Evolutionary conservation across 2,329 filamentous ascomycete genomes (phyloP).

Genomic region (Neofusicoccum parvum): DNA sequence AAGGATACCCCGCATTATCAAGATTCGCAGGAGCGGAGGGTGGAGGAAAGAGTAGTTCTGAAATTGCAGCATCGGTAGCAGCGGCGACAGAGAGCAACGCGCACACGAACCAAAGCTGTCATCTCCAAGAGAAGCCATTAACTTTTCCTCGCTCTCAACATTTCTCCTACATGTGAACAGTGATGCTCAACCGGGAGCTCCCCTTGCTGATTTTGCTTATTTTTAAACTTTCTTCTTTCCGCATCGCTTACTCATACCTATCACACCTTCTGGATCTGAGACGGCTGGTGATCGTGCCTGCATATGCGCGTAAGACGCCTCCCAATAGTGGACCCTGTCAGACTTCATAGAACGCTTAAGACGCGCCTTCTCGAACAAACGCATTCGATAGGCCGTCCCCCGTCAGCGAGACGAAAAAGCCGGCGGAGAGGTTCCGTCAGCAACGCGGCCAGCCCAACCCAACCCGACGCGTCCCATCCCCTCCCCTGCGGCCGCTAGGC

Average conservation of each 20-base stretch:
- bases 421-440: too few relatives aligned
- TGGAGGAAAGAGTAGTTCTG: neutral
- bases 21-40: neutral
- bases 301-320: constrained; percentile 13
- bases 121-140: neutral
- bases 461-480: too few relatives aligned
- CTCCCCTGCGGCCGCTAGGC: too few relatives aligned
- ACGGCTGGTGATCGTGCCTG: constrained; percentile 4
- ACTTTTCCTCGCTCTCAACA: neutral
- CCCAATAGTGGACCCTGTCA: neutral
- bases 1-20: neutral
- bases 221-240: neutral
- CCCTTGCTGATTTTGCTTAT: too few relatives aligned
- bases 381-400: too few relatives aligned
- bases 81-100: neutral
- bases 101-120: neutral
- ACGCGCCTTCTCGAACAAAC: too few relatives aligned
- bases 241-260: neutral
- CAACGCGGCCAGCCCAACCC: too few relatives aligned
- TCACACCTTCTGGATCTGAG: constrained; percentile 3
- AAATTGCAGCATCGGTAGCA: neutral
- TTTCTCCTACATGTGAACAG: neutral
- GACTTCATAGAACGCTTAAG: too few relatives aligned
- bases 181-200: too few relatives aligned
- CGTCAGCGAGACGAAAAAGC: too few relatives aligned